phyloP scores from a whole-genome alignment of 108 stramenopile species.

The Pseudonitzschia delicatissima region DNA sequence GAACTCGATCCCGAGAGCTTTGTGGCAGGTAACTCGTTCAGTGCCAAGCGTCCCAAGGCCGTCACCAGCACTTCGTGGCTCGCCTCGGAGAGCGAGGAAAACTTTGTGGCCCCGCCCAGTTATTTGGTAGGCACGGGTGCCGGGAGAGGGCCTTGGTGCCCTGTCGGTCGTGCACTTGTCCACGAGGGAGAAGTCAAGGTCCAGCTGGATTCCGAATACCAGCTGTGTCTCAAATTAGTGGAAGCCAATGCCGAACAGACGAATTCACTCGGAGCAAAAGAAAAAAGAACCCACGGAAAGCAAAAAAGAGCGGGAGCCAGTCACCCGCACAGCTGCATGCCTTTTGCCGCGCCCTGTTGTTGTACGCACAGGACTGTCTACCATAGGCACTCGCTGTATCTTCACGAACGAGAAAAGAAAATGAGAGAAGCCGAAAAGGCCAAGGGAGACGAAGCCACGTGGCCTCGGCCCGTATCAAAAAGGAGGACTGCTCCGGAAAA shows the following conservation, averaged over 20 bases:
- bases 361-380: conserved; percentile 81
- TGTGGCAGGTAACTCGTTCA: conserved; percentile 12
- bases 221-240: conserved; percentile 70
- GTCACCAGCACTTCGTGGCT: conserved; percentile 52
- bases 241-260: conserved; percentile 57
- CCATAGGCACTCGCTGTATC: conserved; percentile 62
- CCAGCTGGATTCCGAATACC: conserved; percentile 80
- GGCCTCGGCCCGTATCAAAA: conserved; percentile 42
- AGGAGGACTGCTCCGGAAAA: conserved; percentile 41
- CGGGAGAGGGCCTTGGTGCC: conserved; percentile 33
- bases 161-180: conserved; percentile 70
- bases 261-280: not conserved
- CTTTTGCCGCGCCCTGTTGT: conserved; percentile 69
- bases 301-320: conserved; percentile 61
- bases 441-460: conserved; percentile 26
- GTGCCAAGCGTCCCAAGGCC: not conserved
- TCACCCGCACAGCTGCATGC: conserved; percentile 53
- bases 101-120: conserved; percentile 72
- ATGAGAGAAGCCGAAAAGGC: conserved; percentile 26
- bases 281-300: not conserved
- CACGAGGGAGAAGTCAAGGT: conserved; percentile 89
- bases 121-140: conserved; percentile 49
- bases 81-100: conserved; percentile 73
- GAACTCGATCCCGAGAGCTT: conserved; percentile 46
- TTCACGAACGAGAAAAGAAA: conserved; percentile 30